These are phyloP conservation scores for Cladorrhinum sp. DNA, from an alignment of 2,329 filamentous ascomycete species.

Conservation along the genomic window DNA sequence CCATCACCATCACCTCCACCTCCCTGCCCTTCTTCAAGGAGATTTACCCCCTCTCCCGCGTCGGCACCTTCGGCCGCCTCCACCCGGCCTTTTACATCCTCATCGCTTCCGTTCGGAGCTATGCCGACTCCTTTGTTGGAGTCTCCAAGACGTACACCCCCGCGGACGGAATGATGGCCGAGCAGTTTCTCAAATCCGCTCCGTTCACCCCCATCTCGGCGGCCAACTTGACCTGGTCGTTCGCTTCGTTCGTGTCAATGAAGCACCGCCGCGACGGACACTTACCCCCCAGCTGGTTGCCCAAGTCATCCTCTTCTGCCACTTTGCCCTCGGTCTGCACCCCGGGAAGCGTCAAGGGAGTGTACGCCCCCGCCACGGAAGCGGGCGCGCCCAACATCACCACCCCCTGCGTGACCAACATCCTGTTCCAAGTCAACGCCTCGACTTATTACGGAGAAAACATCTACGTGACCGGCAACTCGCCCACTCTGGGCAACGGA, in stretches of 20 bases:
- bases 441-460: slow-evolving; percentile 48
- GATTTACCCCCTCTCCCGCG: slow-evolving; percentile 52
- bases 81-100: slow-evolving; percentile 45
- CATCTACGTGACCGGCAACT: slow-evolving; percentile 43
- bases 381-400: slow-evolving; percentile 37
- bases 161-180: slow-evolving; percentile 57
- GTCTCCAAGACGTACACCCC: slow-evolving; percentile 62
- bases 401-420: slow-evolving; percentile 33
- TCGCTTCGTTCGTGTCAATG: slow-evolving; percentile 48
- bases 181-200: slow-evolving; percentile 46
- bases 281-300: slow-evolving; percentile 32
- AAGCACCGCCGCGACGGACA: slow-evolving; percentile 37
- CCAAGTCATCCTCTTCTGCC: slow-evolving; percentile 22
- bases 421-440: slow-evolving; percentile 46
- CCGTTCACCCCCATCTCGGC: slow-evolving; percentile 42
- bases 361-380: slow-evolving; percentile 35
- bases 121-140: slow-evolving; percentile 58
- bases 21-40: slow-evolving; percentile 70
- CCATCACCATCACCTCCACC: slow-evolving; percentile 59
- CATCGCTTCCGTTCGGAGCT: slow-evolving; percentile 51
- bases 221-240: slow-evolving; percentile 51
- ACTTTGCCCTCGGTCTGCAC: slow-evolving; percentile 32
- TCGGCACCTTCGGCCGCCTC: slow-evolving; percentile 53
- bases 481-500: slow-evolving; percentile 43
- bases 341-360: slow-evolving; percentile 26